Evolutionary conservation across 257 asterid species (phyloP).

Genomic region (Cruciata laevipes): DNA sequence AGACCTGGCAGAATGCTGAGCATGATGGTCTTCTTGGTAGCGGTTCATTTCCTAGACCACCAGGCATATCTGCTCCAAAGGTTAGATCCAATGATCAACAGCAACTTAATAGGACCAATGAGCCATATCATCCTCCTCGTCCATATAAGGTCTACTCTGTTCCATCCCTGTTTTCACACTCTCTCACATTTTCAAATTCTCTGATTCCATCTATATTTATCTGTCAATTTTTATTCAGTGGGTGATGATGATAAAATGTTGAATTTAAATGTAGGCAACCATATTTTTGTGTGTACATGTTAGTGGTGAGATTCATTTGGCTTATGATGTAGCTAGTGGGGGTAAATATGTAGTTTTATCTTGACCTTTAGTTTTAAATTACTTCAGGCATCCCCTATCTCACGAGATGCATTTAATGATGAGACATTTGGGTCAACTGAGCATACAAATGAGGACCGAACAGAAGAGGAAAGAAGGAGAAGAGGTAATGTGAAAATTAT

Average conservation of each 20-base stretch:
- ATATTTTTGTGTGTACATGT: not conserved
- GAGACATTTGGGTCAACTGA: conserved; percentile 91
- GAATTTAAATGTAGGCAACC: too few species aligned
- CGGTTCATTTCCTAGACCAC: conserved; percentile 85
- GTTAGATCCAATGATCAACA: conserved; percentile 44
- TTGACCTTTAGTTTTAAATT: conserved; percentile 17
- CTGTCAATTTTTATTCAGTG: not conserved
- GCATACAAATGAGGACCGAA: conserved; percentile 62
- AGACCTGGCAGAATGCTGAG: conserved; percentile 82
- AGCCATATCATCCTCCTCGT: conserved; percentile 95
- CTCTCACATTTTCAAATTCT: not conserved
- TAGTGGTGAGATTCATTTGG: not conserved
- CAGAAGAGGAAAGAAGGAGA: conserved; percentile 86
- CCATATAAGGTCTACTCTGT: conserved; percentile 71
- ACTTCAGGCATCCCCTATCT: conserved; percentile 63
- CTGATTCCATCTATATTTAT: not conserved
- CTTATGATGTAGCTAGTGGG: not conserved
- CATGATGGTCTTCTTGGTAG: conserved; percentile 98
- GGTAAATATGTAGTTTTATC: not conserved
- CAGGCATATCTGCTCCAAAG: conserved; percentile 61
- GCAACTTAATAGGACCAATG: conserved; percentile 68
- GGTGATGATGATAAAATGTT: conserved; percentile 4
- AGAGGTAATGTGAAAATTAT: conserved; percentile 50
- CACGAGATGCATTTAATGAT: conserved; percentile 68
- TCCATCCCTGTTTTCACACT: not conserved